Base-by-base conservation (phyloP, 2,329 filamentous ascomycete species). In the Neoscytalidium dimidiatum region DNA sequence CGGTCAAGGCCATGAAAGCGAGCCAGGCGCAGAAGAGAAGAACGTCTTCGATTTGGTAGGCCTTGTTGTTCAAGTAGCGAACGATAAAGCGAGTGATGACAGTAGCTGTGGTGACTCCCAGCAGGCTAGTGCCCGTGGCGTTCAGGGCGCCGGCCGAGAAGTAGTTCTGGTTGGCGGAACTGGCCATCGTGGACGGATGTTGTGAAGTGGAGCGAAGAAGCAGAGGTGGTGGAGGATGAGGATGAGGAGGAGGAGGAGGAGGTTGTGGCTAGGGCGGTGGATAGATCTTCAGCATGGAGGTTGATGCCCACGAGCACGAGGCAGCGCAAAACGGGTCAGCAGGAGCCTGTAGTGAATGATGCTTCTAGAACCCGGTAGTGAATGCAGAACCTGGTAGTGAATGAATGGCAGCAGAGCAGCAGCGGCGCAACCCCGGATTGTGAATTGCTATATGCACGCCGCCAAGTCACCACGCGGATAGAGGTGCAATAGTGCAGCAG, bases 11-110 rank as follows among this genome's bases (percentile, higher is more conserved):
- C 41, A 72, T 53, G 65, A 77, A 71, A 64, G 76, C 75, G 19
- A 72, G 69, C 31, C 70, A 69, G 2, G 72, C 71, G 1, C 74
- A 31, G 11, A 70, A 67, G 26, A 78, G 67, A 14, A 76, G 65
- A 56, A 67, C 68, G 57, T 74, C 72, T 51, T 73, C 70, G 67
- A 60, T 6, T 13, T 60, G 43, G 21, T 44, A 31, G 3, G 44
- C 23, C 53, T 58, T 58, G 19, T 44, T 29, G 31, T 60, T 60
- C 43, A 41, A 64, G 29, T 52, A 31, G 5, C 52, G 43, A 23
- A 64, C 41, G 52, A 33, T 33, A 53, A 64, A 58, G 21, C 63
- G 52, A 3, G 53, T 43, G 43, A 60, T 52, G 52, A 64, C 73
- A 28, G 73, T 67, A 17, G 64, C 64, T 28, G 71, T 68, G n/a